phyloP scores from a whole-genome alignment of 306 rosid genomes.

The Gastrolobium bilobum region DNA sequence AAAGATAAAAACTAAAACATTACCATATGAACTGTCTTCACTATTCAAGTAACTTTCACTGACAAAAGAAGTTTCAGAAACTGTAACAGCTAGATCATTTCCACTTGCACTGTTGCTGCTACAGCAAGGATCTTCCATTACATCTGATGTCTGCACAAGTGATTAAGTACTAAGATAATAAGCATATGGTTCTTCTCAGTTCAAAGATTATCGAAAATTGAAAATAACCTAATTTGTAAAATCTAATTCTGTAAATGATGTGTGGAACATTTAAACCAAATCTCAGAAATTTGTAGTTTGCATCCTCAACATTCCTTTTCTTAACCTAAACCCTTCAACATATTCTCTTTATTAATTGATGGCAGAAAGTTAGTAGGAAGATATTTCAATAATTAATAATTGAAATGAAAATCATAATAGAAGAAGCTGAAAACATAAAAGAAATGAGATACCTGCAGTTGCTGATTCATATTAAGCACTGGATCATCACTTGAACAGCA shows the following conservation, averaged over 20 bases:
- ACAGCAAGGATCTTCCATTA: conserved; percentile 58
- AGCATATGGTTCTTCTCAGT: conserved; percentile 20
- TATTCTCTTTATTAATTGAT: conserved; percentile 16
- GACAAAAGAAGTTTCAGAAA: conserved; percentile 45
- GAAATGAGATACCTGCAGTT: conserved; percentile 63
- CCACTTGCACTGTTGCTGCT: conserved; percentile 59
- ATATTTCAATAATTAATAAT: conserved; percentile 30
- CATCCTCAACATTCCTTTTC: conserved; percentile 13
- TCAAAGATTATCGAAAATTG: conserved; percentile 22
- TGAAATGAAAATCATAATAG: conserved; percentile 30
- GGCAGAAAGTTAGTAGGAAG: conserved; percentile 19
- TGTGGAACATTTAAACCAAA: background rate
- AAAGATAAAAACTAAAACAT: conserved; percentile 45
- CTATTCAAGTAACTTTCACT: conserved; percentile 62
- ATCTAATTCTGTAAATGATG: background rate
- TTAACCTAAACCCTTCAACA: conserved; percentile 2
- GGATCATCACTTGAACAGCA: conserved; percentile 55
- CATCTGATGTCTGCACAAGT: conserved; percentile 70
- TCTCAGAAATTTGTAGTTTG: background rate
- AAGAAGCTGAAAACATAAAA: conserved; percentile 25
- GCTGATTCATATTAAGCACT: conserved; percentile 50
- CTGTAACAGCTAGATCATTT: conserved; percentile 48
- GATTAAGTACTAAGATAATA: conserved; percentile 38
- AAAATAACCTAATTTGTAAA: conserved; percentile 21
- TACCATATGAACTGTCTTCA: conserved; percentile 71